These are phyloP conservation scores for Mycena kentingensis DNA, from an alignment of 768 basidiomycete genomes.

Conservation along the genomic window DNA sequence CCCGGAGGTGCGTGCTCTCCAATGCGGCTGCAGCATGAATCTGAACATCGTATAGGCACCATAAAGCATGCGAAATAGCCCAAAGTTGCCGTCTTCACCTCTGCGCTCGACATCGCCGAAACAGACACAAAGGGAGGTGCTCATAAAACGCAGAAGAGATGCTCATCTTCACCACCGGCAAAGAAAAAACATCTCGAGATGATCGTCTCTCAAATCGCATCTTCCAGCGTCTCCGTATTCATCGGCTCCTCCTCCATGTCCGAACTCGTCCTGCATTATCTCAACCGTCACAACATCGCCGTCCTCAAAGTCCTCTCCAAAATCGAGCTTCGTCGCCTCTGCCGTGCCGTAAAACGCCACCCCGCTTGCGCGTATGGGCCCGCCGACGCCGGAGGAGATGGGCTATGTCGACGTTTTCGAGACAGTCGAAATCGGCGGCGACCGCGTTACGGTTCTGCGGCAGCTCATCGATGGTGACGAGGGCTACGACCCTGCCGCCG, in stretches of 20 bases:
- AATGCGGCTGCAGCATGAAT: not conserved
- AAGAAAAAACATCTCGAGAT: constrained; percentile 97
- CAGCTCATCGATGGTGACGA: constrained; percentile 72
- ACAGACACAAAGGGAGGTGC: constrained; percentile 97
- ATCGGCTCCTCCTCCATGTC: constrained; percentile 91
- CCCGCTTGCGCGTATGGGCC: constrained; percentile 92
- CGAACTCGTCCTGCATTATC: constrained; percentile 95
- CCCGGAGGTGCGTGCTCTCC: constrained; percentile 70
- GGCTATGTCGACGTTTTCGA: constrained; percentile 94
- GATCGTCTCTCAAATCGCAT: constrained; percentile 96
- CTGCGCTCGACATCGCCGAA: constrained; percentile 88
- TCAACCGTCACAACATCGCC: constrained; percentile 90
- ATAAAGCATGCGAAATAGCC: constrained; percentile 81
- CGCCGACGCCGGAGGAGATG: constrained; percentile 94
- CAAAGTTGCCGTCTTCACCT: constrained; percentile 96
- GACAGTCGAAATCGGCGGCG: constrained; percentile 94
- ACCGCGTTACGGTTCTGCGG: constrained; percentile 94
- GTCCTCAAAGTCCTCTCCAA: constrained; percentile 97
- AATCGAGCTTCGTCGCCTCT: constrained; percentile 92
- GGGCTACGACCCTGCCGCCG: constrained; percentile 59
- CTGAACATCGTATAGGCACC: constrained; percentile 48
- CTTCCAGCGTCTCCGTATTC: constrained; percentile 91
- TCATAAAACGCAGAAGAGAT: constrained; percentile 96
- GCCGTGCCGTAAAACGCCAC: constrained; percentile 96
- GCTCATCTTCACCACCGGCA: constrained; percentile 93